Conservation (phyloP, 2,329 filamentous ascomycete species). For the Xylariaceae sp. region DNA sequence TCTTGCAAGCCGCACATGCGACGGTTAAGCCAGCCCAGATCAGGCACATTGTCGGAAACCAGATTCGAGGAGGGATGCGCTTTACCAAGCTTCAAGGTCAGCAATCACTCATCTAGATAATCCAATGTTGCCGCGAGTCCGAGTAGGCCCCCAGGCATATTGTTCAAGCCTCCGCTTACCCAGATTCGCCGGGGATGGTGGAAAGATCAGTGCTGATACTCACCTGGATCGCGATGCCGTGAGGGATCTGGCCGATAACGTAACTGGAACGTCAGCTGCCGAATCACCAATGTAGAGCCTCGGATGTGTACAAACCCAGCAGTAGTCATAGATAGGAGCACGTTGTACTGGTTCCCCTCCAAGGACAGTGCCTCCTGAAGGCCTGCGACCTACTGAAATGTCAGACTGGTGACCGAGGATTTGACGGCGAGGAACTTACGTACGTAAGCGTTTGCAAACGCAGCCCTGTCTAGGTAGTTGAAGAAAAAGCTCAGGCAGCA, state of each 20-base stretch:
- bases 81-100: too few relatives aligned
- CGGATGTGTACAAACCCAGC: too few relatives aligned
- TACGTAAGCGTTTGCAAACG: slow-evolving; percentile 38
- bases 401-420: too few relatives aligned
- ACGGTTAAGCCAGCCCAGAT: slow-evolving; percentile 43
- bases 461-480: slow-evolving; percentile 39
- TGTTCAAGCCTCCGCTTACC: too few relatives aligned
- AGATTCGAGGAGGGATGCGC: slow-evolving; percentile 42
- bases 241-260: slow-evolving; percentile 38
- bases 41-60: slow-evolving; percentile 42
- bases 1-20: slow-evolving; percentile 24
- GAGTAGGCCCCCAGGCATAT: too few relatives aligned
- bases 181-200: too few relatives aligned
- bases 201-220: too few relatives aligned
- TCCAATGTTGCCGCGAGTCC: too few relatives aligned
- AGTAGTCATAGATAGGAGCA: slow-evolving; percentile 29
- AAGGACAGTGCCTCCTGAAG: slow-evolving; percentile 34
- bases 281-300: too few relatives aligned
- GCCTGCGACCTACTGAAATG: slow-evolving; percentile 29
- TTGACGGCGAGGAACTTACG: too few relatives aligned
- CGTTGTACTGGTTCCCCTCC: slow-evolving; percentile 33
- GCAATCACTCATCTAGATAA: too few relatives aligned
- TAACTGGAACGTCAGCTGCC: too few relatives aligned
- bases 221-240: slow-evolving; percentile 42
- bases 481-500: slow-evolving; percentile 32